Evolutionary conservation across 768 basidiomycete genomes (phyloP).

Genomic region (Trametes maxima): DNA sequence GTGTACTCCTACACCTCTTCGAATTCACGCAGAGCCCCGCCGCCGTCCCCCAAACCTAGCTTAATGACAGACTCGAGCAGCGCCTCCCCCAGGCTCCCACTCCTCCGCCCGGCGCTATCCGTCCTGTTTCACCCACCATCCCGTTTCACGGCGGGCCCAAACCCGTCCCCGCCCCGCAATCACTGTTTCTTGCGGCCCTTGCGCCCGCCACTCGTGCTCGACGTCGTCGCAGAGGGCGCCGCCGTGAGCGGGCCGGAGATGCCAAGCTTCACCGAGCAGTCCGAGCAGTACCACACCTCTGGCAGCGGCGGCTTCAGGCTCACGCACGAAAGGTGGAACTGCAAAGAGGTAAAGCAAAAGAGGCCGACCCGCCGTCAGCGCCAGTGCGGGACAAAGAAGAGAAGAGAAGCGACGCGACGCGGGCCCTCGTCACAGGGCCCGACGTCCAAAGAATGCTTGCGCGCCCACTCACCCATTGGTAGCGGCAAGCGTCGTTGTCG

Average conservation of each 20-base stretch:
- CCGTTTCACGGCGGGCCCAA: neutral
- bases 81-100: neutral
- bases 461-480: conserved; percentile 58
- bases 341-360: neutral
- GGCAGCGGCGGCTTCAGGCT: conserved; percentile 57
- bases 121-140: neutral
- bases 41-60: conserved; percentile 11
- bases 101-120: neutral
- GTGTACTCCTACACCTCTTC: conserved; percentile 1
- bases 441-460: neutral
- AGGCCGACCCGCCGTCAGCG: no score
- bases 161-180: neutral
- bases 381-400: neutral
- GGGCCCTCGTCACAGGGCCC: neutral
- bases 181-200: conserved; percentile 47
- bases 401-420: neutral
- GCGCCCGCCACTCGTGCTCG: conserved; percentile 29
- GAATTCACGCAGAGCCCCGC: neutral
- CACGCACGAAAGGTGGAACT: conserved; percentile 70
- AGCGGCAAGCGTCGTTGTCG: conserved; percentile 56
- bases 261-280: conserved; percentile 42
- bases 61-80: conserved; percentile 13
- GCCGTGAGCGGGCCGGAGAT: conserved; percentile 15
- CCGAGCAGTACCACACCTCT: conserved; percentile 60
- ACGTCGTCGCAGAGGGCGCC: conserved; percentile 8